Percentiles rank a stretch among this genome's conserved stretches.
phyloP scores from a whole-genome alignment of 2,329 filamentous ascomycete genomes.

The Microdochium bolleyi region DNA sequence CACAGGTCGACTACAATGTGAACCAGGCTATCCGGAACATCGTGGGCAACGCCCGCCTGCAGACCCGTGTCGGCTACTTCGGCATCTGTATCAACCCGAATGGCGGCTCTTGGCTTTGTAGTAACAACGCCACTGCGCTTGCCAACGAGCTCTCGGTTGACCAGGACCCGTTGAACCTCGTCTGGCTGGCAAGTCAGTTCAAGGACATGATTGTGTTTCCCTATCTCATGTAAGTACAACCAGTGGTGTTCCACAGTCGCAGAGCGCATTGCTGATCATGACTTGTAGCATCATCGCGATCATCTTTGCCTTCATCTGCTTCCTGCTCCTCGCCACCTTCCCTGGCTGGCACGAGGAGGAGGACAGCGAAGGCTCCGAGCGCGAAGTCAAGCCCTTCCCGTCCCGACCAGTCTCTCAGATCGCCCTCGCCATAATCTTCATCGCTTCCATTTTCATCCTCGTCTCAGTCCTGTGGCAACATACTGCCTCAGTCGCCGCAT shows the following conservation, averaged over 20 bases:
- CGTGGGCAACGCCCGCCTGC: constrained; percentile 73
- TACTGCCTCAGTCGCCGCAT: constrained; percentile 91
- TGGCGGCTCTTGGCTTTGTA: constrained; percentile 86
- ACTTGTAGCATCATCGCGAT: constrained; percentile 80
- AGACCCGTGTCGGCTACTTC: constrained; percentile 94
- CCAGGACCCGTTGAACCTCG: constrained; percentile 91
- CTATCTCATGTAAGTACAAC: constrained; percentile 70
- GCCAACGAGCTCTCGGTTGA: constrained; percentile 84
- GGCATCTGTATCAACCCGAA: constrained; percentile 94
- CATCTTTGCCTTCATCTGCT: constrained; percentile 92
- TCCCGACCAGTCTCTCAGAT: constrained; percentile 88
- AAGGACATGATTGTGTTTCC: constrained; percentile 98
- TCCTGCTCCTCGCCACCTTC: constrained; percentile 91
- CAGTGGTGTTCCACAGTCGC: background rate
- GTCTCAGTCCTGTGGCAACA: constrained; percentile 84
- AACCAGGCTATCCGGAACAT: constrained; percentile 83
- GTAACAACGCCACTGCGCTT: constrained; percentile 90
- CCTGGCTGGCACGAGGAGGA: constrained; percentile 94
- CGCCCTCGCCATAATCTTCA: constrained; percentile 85
- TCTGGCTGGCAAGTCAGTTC: constrained; percentile 95
- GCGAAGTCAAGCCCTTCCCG: constrained; percentile 90
- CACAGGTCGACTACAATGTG: constrained; percentile 86
- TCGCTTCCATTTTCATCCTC: constrained; percentile 62
- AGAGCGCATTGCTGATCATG: background rate
- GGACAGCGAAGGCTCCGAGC: constrained; percentile 71